Evolutionary conservation across 139 green algal genomes (phyloP).

Genomic region (Asterochloris erici): DNA sequence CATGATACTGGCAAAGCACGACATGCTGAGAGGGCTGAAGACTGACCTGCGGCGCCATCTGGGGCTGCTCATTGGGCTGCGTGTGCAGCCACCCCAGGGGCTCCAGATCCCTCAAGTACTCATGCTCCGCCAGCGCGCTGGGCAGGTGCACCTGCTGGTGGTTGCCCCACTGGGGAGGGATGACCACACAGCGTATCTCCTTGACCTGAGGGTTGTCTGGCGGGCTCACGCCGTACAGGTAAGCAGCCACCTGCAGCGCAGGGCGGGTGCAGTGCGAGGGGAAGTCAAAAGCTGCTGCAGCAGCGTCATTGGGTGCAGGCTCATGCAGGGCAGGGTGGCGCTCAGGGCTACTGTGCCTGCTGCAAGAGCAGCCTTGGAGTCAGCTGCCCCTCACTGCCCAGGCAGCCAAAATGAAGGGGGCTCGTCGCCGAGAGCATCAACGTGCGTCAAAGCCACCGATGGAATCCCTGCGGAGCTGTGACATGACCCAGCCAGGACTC

Average conservation of each 20-base stretch:
- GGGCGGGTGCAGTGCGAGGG: too few species aligned
- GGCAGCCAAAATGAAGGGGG: too few species aligned
- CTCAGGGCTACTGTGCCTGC: too few species aligned
- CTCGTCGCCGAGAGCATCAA: too few species aligned
- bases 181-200: conserved; percentile 93
- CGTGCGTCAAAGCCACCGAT: too few species aligned
- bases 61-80: conserved; percentile 93
- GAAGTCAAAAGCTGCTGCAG: too few species aligned
- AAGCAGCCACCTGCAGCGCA: conserved; percentile 56
- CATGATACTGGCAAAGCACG: not conserved
- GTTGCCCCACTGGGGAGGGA: conserved; percentile 97
- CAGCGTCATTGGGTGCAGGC: too few species aligned
- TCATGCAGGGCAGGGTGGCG: too few species aligned
- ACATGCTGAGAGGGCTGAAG: not conserved
- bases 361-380: too few species aligned
- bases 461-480: too few species aligned
- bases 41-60: conserved; percentile 80
- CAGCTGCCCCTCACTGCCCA: too few species aligned
- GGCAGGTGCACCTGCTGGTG: conserved; percentile 93
- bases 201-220: conserved; percentile 98
- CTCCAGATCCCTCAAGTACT: conserved; percentile 95
- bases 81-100: conserved; percentile 99
- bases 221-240: conserved; percentile 92
- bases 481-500: too few species aligned
- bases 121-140: conserved; percentile 83